Evolutionary conservation across 257 asterid genomes (phyloP).

Genomic region (Solanum medicagineum): DNA sequence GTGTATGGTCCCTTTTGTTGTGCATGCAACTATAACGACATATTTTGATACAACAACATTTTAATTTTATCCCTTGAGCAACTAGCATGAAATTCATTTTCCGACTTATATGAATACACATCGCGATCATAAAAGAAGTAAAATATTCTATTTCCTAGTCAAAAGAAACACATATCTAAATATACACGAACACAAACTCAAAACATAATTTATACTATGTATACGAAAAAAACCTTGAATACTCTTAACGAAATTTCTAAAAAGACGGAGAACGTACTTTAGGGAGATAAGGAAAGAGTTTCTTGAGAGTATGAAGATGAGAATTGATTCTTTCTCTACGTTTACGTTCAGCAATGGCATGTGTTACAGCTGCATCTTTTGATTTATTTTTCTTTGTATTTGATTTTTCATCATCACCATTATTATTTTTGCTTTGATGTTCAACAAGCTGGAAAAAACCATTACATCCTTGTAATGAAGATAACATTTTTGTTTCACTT

Average conservation of each 20-base stretch:
- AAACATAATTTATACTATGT: too few species aligned
- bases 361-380: conserved; percentile 16
- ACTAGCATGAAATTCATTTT: neutral
- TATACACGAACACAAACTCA: too few species aligned
- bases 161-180: too few species aligned
- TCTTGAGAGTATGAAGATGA: conserved; percentile 22
- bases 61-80: neutral
- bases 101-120: neutral
- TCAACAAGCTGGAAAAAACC: neutral
- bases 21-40: neutral
- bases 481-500: neutral
- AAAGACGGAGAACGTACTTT: conserved; percentile 2
- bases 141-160: too few species aligned
- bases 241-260: too few species aligned
- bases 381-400: conserved; percentile 3
- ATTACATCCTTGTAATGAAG: neutral
- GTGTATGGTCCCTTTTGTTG: neutral
- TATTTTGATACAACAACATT: neutral
- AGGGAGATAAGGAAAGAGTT: conserved; percentile 23
- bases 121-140: neutral
- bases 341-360: conserved; percentile 23
- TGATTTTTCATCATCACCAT: neutral
- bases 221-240: too few species aligned
- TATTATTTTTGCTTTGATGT: neutral
- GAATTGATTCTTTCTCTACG: conserved; percentile 22